These are phyloP conservation scores for Dothistroma septosporum DNA, from an alignment of 2,329 filamentous ascomycete species.

Conservation along the genomic window DNA sequence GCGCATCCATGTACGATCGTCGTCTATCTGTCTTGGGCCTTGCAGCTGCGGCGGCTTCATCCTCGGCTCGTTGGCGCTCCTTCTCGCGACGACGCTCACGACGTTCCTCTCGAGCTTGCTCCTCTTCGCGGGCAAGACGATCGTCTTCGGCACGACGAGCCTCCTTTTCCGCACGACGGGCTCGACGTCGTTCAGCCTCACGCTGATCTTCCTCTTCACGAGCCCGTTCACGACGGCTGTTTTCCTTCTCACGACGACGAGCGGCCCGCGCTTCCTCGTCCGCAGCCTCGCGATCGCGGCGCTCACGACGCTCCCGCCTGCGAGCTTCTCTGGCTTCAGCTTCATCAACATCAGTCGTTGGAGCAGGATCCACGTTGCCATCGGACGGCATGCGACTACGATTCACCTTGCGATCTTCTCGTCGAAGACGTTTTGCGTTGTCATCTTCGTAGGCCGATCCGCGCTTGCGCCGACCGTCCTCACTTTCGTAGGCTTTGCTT, in stretches of 20 bases:
- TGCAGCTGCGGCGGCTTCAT: constrained; percentile 19
- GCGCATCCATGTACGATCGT: constrained; percentile 27
- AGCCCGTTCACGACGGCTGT: constrained; percentile 24
- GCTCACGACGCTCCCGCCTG: constrained; percentile 34
- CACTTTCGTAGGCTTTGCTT: constrained; percentile 35
- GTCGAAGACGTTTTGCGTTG: constrained; percentile 33
- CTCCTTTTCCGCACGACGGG: constrained; percentile 29
- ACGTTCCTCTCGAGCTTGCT: constrained; percentile 28
- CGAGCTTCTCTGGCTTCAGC: constrained; percentile 30
- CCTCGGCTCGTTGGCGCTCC: constrained; percentile 23
- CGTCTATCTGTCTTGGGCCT: constrained; percentile 30
- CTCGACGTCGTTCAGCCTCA: constrained; percentile 26
- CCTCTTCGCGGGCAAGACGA: constrained; percentile 29
- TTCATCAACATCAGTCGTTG: constrained; percentile 31
- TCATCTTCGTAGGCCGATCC: constrained; percentile 33
- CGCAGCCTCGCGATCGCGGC: constrained; percentile 22
- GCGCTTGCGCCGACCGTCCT: constrained; percentile 34
- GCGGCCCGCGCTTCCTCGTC: constrained; percentile 24
- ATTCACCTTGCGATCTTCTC: constrained; percentile 35
- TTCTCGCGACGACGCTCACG: constrained; percentile 31
- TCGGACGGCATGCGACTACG: constrained; percentile 30
- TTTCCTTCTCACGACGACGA: constrained; percentile 27
- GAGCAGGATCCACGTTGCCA: constrained; percentile 28
- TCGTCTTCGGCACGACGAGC: constrained; percentile 32
- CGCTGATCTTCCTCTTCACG: constrained; percentile 32